Conservation (phyloP, 805 yeast species). For the Dipodascus albidus region DNA sequence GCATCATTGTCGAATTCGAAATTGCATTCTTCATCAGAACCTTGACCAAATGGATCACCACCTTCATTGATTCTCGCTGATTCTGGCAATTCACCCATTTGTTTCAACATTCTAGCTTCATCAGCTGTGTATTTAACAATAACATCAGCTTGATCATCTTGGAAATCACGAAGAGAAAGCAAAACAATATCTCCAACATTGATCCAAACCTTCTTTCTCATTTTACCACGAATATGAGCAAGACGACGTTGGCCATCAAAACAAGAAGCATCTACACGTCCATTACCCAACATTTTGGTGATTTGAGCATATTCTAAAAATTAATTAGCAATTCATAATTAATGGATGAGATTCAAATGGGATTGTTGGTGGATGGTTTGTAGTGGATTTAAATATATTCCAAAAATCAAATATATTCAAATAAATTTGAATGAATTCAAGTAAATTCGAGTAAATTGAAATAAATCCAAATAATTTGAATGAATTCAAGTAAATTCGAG, state of each 20-base stretch:
- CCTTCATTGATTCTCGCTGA: constrained; percentile 87
- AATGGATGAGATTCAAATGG: too few species aligned
- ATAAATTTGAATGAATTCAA: too few species aligned
- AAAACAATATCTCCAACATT: constrained; percentile 95
- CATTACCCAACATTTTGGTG: constrained; percentile 96
- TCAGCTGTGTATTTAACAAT: constrained; percentile 94
- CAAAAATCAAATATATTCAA: too few species aligned
- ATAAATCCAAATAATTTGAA: too few species aligned
- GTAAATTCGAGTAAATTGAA: too few species aligned
- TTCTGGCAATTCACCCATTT: constrained; percentile 94
- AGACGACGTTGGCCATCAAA: constrained; percentile 89
- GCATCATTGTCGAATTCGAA: constrained; percentile 95
- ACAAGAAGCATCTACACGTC: constrained; percentile 90
- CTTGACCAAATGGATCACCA: constrained; percentile 92
- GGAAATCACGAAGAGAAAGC: constrained; percentile 95
- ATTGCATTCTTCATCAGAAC: constrained; percentile 94
- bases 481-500: too few species aligned
- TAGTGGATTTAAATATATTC: too few species aligned
- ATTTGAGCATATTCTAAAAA: constrained; percentile 93
- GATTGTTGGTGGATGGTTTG: background rate
- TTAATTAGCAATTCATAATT: too few species aligned
- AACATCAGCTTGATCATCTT: constrained; percentile 96
- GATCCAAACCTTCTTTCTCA: constrained; percentile 99
- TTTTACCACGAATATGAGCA: constrained; percentile 97
- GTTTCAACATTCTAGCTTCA: constrained; percentile 94